Evolutionary conservation across 441 rosid species (phyloP), one percentile per base, ranked within the genome.

Genomic region (Theobroma grandiflorum): DNA sequence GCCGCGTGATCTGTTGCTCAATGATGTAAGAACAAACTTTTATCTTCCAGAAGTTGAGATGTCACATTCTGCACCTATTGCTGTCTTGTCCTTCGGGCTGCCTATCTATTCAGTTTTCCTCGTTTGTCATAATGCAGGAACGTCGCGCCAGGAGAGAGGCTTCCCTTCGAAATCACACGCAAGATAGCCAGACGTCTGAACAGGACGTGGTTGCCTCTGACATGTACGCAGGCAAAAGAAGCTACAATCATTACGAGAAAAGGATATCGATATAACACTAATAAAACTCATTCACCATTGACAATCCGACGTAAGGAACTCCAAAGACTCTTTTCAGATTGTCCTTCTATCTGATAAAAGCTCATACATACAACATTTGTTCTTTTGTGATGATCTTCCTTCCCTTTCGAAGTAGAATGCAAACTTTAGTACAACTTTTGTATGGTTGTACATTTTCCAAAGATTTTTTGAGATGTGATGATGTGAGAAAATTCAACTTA

Each of bases 1-100:
- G 83, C 94, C 90, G 0, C 86, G 86, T 35, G 94, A 91, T 87
- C 84, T 92, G 79, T 84, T 90, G 18, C 88, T 91, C 5, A 75
- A 37, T 72, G 90, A 88, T 81, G 93, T 88, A 89, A 86, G 87
- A 73, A 16, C 18, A 40, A 73, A 20, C 52, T 6, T 26, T 26
- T 82, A 78, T 74, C 37, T 82, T 61, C 47, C 53, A 38, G 8
- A 73, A 59, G 61, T 49, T 26, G 31, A 43, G 61, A 55, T 20
- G 2, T 10, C 49, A 38, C 76, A 59, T 64, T 52, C 50, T 58
- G n/a, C 58, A 12, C 67, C 53, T 58, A 73, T 73, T 55, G 50
- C 50, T 43, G 64, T 74, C 33, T 38, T 11, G 38, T 73, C 65
- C 37, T 38, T 53, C 11, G 6, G 61, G 20, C 18, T 73, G 65